Conservation (phyloP, 2,329 filamentous ascomycete genomes). For the Atkinsonella texensis region DNA sequence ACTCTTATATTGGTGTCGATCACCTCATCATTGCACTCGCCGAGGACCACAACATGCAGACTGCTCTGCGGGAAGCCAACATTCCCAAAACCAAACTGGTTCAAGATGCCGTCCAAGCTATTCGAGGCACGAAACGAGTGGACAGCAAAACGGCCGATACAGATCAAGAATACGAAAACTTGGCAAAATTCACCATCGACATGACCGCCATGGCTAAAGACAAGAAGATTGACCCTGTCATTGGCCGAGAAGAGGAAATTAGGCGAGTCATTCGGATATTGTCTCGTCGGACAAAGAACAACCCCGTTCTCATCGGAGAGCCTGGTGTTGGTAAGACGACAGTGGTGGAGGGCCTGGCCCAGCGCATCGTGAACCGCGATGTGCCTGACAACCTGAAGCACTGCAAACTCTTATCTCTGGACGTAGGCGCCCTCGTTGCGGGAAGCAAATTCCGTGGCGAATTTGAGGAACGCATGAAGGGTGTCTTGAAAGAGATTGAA, state of each 20-base stretch:
- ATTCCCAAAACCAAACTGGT: conserved; percentile 85
- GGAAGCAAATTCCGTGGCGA: conserved; percentile 98
- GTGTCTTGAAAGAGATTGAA: conserved; percentile 91
- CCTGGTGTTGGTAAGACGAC: conserved; percentile 98
- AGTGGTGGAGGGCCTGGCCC: conserved; percentile 89
- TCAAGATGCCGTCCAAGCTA: conserved; percentile 79
- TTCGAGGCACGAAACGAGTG: conserved; percentile 84
- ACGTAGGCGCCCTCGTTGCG: conserved; percentile 88
- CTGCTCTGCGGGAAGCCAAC: conserved; percentile 70
- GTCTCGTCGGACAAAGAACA: conserved; percentile 93
- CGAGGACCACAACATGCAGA: conserved; percentile 66
- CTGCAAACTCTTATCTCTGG: conserved; percentile 87
- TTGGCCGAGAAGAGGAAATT: conserved; percentile 93
- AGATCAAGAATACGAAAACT: conserved; percentile 85
- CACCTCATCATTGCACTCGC: conserved; percentile 79
- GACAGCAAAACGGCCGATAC: conserved; percentile 94
- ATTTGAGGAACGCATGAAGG: conserved; percentile 99
- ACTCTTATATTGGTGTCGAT: conserved; percentile 87
- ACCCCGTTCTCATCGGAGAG: conserved; percentile 94
- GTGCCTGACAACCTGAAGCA: conserved; percentile 90
- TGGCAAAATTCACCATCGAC: conserved; percentile 97
- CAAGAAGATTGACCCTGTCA: conserved; percentile 96
- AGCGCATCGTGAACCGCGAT: conserved; percentile 91
- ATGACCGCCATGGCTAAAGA: conserved; percentile 95
- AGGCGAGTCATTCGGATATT: conserved; percentile 83